Evolutionary conservation across 169 alveolate genomes (phyloP).

Genomic region (Plasmodium inui): DNA sequence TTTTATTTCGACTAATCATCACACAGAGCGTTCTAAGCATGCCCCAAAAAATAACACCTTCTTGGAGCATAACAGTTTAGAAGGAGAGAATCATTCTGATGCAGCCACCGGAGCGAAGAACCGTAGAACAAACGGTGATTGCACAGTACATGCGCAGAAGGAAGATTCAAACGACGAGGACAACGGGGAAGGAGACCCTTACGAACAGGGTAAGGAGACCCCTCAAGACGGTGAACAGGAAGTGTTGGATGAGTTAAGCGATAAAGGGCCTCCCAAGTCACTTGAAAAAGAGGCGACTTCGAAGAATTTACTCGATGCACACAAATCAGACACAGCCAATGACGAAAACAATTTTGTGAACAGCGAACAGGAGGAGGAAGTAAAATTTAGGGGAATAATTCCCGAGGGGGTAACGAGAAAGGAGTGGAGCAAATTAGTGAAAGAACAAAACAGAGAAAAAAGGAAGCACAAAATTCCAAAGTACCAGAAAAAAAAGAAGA

Average conservation of each 20-base stretch:
- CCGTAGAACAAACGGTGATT: neutral
- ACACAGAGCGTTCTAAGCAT: neutral
- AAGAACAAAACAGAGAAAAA: slow-evolving; percentile 85
- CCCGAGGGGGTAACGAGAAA: slow-evolving; percentile 87
- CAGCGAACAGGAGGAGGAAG: slow-evolving; percentile 44
- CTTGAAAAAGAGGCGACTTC: neutral
- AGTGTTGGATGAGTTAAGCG: slow-evolving; percentile 14
- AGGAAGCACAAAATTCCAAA: slow-evolving; percentile 87
- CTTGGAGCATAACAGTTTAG: neutral
- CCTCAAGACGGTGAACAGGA: neutral
- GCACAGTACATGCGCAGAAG: neutral
- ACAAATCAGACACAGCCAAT: neutral
- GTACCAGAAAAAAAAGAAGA: slow-evolving; percentile 86
- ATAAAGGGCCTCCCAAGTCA: neutral
- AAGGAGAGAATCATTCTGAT: neutral
- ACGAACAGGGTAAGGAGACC: neutral
- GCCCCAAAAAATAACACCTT: neutral
- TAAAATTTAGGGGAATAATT: slow-evolving; percentile 84
- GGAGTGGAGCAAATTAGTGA: slow-evolving; percentile 89
- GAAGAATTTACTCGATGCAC: slow-evolving; percentile 15
- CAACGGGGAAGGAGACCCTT: neutral
- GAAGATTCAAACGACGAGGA: neutral
- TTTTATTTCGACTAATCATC: slow-evolving; percentile 26
- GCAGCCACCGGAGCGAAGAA: neutral
- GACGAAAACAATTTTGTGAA: neutral